Evolutionary conservation across 1,284 basidiomycete species (phyloP).

Genomic region (Somion occarium): DNA sequence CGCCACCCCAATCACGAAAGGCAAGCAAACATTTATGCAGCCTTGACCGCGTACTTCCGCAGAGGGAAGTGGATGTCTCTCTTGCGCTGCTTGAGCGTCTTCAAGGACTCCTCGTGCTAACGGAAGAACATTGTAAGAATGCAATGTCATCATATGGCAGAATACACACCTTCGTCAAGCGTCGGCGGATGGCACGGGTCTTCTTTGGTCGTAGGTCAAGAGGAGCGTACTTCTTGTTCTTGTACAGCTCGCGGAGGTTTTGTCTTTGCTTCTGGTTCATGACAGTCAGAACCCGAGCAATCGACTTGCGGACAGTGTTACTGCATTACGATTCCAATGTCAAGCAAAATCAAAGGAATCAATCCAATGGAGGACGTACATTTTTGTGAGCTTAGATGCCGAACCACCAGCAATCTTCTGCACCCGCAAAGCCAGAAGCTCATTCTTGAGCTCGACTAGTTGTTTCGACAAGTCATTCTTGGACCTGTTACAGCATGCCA

Average conservation of each 20-base stretch:
- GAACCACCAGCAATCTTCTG: constrained; percentile 98
- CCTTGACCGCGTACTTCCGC: constrained; percentile 83
- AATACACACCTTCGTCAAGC: constrained; percentile 77
- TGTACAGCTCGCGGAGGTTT: constrained; percentile 98
- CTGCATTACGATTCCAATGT: constrained; percentile 37
- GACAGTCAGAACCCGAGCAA: constrained; percentile 97
- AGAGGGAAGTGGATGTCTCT: constrained; percentile 90
- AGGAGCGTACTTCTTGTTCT: constrained; percentile 94
- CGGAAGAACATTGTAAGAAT: constrained; percentile 12
- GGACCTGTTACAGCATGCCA: constrained; percentile 52
- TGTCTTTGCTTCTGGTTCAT: constrained; percentile 98
- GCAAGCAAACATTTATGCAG: constrained; percentile 43
- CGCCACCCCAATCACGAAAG: constrained; percentile 16
- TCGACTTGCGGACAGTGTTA: constrained; percentile 96
- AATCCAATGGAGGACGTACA: constrained; percentile 57
- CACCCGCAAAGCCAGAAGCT: constrained; percentile 91
- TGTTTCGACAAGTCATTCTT: constrained; percentile 98
- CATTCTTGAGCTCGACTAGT: constrained; percentile 91
- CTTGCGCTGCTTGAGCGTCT: constrained; percentile 91
- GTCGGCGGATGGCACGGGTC: constrained; percentile 97
- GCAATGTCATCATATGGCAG: constrained; percentile 1
- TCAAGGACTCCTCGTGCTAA: constrained; percentile 77
- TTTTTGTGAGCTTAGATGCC: constrained; percentile 95
- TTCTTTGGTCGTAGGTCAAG: constrained; percentile 96
- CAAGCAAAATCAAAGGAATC: constrained; percentile 7